Evolutionary conservation across 208 protist species (phyloP).

Genomic region (Acanthamoeba culbertsoni): DNA sequence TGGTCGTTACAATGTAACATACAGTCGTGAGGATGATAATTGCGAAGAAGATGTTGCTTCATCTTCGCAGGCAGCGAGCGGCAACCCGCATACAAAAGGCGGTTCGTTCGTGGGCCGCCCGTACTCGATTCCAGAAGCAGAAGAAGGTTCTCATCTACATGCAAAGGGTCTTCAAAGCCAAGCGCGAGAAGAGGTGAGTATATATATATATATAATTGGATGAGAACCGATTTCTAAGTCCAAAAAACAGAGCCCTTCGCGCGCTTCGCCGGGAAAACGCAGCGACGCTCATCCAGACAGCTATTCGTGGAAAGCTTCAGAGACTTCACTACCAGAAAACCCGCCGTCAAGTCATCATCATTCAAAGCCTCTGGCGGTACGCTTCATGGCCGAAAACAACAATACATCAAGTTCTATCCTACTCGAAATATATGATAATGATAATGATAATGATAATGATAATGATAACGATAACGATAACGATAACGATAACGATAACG

Average conservation of each 20-base stretch:
- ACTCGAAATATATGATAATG: too few species aligned
- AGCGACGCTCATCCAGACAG: background rate
- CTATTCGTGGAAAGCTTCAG: background rate
- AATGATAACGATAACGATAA: too few species aligned
- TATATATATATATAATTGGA: background rate
- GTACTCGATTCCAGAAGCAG: background rate
- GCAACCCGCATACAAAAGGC: background rate
- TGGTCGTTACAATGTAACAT: background rate
- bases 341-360: background rate
- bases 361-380: conserved; percentile 46
- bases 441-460: too few species aligned
- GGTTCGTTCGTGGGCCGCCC: background rate
- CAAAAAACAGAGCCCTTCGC: background rate
- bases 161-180: background rate
- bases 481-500: too few species aligned
- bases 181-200: background rate
- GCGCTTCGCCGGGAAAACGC: conserved; percentile 18
- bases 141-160: background rate
- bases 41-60: background rate
- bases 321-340: background rate
- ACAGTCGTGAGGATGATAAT: background rate
- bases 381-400: background rate
- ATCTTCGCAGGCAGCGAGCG: background rate
- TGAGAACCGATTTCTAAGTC: background rate
- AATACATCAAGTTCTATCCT: too few species aligned